phyloP scores from a whole-genome alignment of 23 red algal genomes.

The Gracilaria domingensis region DNA sequence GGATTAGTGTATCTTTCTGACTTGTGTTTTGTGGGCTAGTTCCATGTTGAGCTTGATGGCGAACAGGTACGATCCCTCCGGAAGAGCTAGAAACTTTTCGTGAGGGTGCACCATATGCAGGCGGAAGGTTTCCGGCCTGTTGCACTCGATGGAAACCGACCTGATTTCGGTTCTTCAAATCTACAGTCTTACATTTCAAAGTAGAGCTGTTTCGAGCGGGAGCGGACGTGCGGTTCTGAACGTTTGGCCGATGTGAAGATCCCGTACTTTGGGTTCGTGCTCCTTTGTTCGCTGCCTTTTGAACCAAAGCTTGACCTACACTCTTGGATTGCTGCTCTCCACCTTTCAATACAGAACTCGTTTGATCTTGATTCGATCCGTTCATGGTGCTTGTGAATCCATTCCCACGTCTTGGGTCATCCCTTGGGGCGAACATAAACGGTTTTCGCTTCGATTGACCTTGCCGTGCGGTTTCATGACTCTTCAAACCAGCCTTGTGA shows the following conservation, averaged over 20 bases:
- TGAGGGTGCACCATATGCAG: neutral
- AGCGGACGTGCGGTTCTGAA: neutral
- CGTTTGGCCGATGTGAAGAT: neutral
- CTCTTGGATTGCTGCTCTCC: neutral
- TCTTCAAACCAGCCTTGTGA: conserved; percentile 43
- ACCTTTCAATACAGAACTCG: neutral
- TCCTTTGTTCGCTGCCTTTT: conserved; percentile 1
- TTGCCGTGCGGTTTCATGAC: conserved; percentile 37
- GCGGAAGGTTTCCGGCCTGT: conserved; percentile 9
- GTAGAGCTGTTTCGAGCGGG: neutral
- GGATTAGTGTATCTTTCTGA: neutral
- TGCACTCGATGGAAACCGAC: neutral
- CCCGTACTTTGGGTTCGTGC: neutral
- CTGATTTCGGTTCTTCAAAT: conserved; percentile 5
- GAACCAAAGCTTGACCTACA: neutral
- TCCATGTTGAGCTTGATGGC: neutral
- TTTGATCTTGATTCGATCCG: conserved; percentile 1
- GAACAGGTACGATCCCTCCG: neutral
- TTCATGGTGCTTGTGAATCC: neutral
- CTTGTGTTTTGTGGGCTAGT: neutral
- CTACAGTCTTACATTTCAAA: neutral
- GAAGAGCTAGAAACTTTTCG: neutral
- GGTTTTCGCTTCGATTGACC: conserved; percentile 30
- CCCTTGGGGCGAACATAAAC: conserved; percentile 25
- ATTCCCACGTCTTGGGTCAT: neutral